A percentile compares a stretch with the other conserved stretches of the same genome.
phyloP scores from a whole-genome alignment of 192 early-diverging fungal genomes.

The Coemansia sp. region DNA sequence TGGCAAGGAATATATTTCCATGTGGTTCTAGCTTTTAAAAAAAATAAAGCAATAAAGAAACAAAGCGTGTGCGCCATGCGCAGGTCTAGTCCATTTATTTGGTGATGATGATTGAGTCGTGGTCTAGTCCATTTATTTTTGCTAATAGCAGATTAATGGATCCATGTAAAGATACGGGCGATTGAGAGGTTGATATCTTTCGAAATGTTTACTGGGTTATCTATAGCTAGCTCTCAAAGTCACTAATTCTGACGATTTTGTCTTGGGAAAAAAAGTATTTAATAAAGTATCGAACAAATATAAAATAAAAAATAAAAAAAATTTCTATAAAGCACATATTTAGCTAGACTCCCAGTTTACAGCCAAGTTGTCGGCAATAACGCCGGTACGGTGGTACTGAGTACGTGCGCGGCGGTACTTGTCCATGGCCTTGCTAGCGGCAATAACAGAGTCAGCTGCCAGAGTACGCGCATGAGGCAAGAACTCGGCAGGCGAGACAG shows the following conservation, averaged over 20 bases:
- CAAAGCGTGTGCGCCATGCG: background rate
- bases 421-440: slow-evolving; percentile 56
- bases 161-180: too few relatives aligned
- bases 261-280: too few relatives aligned
- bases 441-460: slow-evolving; percentile 48
- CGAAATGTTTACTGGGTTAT: too few relatives aligned
- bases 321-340: background rate
- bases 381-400: slow-evolving; percentile 57
- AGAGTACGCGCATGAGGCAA: slow-evolving; percentile 27
- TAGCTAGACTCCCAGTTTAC: slow-evolving; percentile 16
- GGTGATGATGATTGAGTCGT: too few relatives aligned
- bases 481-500: background rate
- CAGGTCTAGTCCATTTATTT: background rate
- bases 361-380: slow-evolving; percentile 31
- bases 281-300: too few relatives aligned
- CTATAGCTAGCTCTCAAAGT: too few relatives aligned
- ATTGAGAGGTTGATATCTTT: too few relatives aligned
- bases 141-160: too few relatives aligned
- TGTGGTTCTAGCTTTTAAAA: background rate
- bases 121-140: too few relatives aligned
- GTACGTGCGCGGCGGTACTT: slow-evolving; percentile 57
- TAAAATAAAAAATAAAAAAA: background rate
- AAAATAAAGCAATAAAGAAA: background rate
- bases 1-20: background rate
- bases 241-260: too few relatives aligned